Evolutionary conservation across 768 basidiomycete species (phyloP), one percentile per base, ranked within the genome.

Genomic region (Ramaria sp.): DNA sequence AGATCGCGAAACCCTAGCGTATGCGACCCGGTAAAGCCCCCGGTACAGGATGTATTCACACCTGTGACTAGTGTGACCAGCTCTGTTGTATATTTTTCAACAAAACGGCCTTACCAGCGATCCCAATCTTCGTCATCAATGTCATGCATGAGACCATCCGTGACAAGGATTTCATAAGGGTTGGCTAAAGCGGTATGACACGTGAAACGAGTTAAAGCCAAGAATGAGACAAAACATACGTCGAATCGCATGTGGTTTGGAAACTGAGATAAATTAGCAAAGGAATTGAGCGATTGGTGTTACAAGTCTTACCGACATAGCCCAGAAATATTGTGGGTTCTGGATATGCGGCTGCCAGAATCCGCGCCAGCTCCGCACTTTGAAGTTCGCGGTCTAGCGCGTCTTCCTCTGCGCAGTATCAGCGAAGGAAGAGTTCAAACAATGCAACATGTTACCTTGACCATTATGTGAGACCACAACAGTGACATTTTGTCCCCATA

Each of bases 401-500:
- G 45, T 92, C 89, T 64, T 93, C 87, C 77, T 94, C 91, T 89
- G 63, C 22, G 51, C 16, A 38, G 20, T 16, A 30, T 27, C 22
- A 16, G 24, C 13, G 20, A 47, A 24, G 30, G 39, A 4, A 22
- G 18, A 7, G 18, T n/a, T 41, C 2, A n/a, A 4, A n/a, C 39
- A 43, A 12, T 24, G 1, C 25, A 13, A n/a, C n/a, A 28, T 13
- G 55, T 65, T 57, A 85, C 88, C 88, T 76, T 95, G 92, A 5
- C 92, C 92, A 63, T 95, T 94, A 60, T 95, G 92, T 0, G 88
- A 76, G 9, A 94, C 86, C n/a, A 94, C 73, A 0, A 93, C 88
- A 5, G 82, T 83, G 16, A 93, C 78, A 50, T 78, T 75, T 0
- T 81, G 83, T 0, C 90, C 89, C 59, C 81, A 85, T 6, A 90